Evolutionary conservation across 306 rosid genomes (phyloP).

Genomic region (Lablab purpureus): DNA sequence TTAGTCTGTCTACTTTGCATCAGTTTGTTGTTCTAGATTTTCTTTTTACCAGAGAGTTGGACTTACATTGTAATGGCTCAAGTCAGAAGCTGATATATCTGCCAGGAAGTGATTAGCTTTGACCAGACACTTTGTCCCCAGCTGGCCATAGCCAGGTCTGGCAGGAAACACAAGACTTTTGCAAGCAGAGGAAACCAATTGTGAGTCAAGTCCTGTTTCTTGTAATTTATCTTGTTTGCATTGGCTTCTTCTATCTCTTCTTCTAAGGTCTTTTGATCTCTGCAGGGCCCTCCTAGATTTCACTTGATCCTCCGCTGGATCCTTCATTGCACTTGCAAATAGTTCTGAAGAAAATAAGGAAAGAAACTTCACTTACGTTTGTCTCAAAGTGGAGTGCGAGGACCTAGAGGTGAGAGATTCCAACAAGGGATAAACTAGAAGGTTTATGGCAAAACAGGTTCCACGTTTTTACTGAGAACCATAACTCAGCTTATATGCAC

Average conservation of each 20-base stretch:
- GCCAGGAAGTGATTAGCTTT: constrained; percentile 71
- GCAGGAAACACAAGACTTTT: constrained; percentile 49
- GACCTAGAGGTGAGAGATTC: constrained; percentile 6
- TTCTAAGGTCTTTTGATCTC: constrained; percentile 47
- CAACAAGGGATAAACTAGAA: constrained; percentile 19
- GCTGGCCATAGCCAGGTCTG: constrained; percentile 62
- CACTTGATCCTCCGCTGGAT: constrained; percentile 49
- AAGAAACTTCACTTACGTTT: constrained; percentile 13
- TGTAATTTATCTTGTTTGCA: constrained; percentile 40
- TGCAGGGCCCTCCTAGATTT: constrained; percentile 42
- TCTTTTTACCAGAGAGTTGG: background rate
- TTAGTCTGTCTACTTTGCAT: background rate
- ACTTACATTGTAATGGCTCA: constrained; percentile 64
- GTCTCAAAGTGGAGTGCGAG: background rate
- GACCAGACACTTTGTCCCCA: constrained; percentile 64
- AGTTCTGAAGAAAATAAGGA: constrained; percentile 41
- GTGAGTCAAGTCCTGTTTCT: constrained; percentile 33
- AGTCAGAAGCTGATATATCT: constrained; percentile 61
- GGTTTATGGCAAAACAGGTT: constrained; percentile 5
- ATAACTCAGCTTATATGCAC: constrained; percentile 20
- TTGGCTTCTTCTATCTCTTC: constrained; percentile 46
- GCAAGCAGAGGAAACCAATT: constrained; percentile 40
- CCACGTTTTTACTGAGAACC: constrained; percentile 36
- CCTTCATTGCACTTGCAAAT: constrained; percentile 49
- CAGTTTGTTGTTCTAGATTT: constrained; percentile 2